A percentile compares a stretch with the other conserved stretches of the same genome.
Evolutionary conservation across 345 rosid species (phyloP).

Genomic region (Acer saccharum): DNA sequence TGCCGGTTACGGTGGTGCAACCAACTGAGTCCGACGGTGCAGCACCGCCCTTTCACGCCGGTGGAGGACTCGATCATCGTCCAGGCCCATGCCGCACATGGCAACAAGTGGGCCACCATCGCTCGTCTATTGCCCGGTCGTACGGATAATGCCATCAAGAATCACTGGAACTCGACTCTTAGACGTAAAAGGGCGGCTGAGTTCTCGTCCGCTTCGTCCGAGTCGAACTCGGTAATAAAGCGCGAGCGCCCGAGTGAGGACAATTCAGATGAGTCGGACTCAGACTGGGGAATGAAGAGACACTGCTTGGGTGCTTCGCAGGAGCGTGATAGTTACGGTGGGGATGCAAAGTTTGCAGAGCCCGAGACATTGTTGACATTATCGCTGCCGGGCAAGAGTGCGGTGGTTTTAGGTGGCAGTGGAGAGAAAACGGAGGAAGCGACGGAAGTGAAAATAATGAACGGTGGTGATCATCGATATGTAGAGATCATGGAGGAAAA

Average conservation of each 20-base stretch:
- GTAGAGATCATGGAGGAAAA: not conserved
- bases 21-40: slow-evolving; percentile 67
- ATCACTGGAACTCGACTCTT: slow-evolving; percentile 72
- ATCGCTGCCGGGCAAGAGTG: slow-evolving; percentile 49
- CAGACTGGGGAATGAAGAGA: slow-evolving; percentile 34
- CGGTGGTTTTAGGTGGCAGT: not conserved
- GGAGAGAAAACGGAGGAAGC: slow-evolving; percentile 13
- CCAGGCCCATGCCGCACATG: slow-evolving; percentile 54
- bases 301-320: slow-evolving; percentile 22
- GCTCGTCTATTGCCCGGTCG: slow-evolving; percentile 65
- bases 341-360: slow-evolving; percentile 15
- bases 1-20: slow-evolving; percentile 76
- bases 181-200: slow-evolving; percentile 33
- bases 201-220: slow-evolving; percentile 34
- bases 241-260: slow-evolving; percentile 10
- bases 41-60: slow-evolving; percentile 64
- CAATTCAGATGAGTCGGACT: slow-evolving; percentile 25
- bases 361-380: slow-evolving; percentile 45
- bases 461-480: not conserved
- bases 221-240: slow-evolving; percentile 37
- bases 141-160: slow-evolving; percentile 68
- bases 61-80: slow-evolving; percentile 54
- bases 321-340: slow-evolving; percentile 18
- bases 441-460: not conserved
- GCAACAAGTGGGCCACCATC: slow-evolving; percentile 74